These are phyloP conservation scores for Tylopilus sp. DNA, from an alignment of 768 basidiomycete species.

Conservation along the genomic window DNA sequence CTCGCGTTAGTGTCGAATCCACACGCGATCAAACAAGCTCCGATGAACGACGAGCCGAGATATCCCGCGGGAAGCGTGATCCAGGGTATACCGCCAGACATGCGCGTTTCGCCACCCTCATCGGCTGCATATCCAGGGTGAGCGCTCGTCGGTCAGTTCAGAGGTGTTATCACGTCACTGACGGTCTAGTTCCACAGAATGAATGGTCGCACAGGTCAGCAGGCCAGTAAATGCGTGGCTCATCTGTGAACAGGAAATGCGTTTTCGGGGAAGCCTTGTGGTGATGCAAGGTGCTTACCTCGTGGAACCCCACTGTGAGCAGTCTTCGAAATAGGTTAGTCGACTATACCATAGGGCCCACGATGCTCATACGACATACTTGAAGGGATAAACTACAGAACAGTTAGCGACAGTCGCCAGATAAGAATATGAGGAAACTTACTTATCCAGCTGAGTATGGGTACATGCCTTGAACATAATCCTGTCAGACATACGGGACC, in stretches of 20 bases:
- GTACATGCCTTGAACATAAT: slow-evolving; percentile 61
- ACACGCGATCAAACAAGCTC: slow-evolving; percentile 81
- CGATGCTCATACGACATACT: slow-evolving; percentile 50
- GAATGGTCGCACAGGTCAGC: slow-evolving; percentile 81
- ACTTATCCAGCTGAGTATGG: slow-evolving; percentile 70
- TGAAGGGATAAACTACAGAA: slow-evolving; percentile 80
- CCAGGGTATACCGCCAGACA: slow-evolving; percentile 84
- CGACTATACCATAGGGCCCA: background rate
- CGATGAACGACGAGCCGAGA: slow-evolving; percentile 82
- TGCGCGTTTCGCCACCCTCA: slow-evolving; percentile 82
- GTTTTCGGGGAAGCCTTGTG: background rate
- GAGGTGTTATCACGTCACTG: slow-evolving; percentile 28
- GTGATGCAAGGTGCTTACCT: slow-evolving; percentile 42
- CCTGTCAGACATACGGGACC: slow-evolving; percentile 1
- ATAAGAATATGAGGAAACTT: slow-evolving; percentile 31
- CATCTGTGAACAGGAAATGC: slow-evolving; percentile 48
- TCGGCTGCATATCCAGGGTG: slow-evolving; percentile 49
- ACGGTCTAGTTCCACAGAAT: slow-evolving; percentile 88
- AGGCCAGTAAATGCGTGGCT: slow-evolving; percentile 81
- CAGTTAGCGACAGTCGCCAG: slow-evolving; percentile 9
- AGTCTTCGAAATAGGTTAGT: slow-evolving; percentile 44
- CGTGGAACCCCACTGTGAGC: slow-evolving; percentile 86
- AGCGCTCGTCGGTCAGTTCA: slow-evolving; percentile 6
- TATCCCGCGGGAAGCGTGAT: slow-evolving; percentile 85
- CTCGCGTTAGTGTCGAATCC: slow-evolving; percentile 88